Evolutionary conservation across 2,329 filamentous ascomycete genomes (phyloP), one percentile per base, ranked within the genome.

Genomic region (Epichloe uncinata): DNA sequence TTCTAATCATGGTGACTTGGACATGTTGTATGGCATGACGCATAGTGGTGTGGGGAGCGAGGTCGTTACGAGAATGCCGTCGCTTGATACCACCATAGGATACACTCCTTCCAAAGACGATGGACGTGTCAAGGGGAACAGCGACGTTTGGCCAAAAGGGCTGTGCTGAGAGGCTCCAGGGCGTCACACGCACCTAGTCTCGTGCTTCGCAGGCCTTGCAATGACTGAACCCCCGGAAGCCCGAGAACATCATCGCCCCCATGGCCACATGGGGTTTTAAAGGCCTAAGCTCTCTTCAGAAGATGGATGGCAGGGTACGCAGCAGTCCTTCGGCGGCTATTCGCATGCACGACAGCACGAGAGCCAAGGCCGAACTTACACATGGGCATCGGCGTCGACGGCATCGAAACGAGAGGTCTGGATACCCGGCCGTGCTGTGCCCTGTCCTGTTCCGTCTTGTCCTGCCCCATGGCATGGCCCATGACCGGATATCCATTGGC

Each of bases 331-430:
- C 53, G 58, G 61, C 61, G 60, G 58, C 58, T 63, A 63, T 60
- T 53, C 56, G 55, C 55, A 62, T 61, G 61, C 60, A 60, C 54
- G 54, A 61, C 55, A 63, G 56, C 52, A 58, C 50, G 30, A 48
- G 40, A 48, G 16, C 36, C 18, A 50, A 54, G 50, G 54, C 54
- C 30, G 9, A 11, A 30, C 30, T 30, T 11, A 26, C 22, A 26
- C 2, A 30, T 45, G 3, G 35, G 22, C 36, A 30, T 45, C 15
- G 35, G 22, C 36, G 30, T 33, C 38, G 40, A n/a, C 36, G 18
- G 20, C 15, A n/a, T 34, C 16, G 35, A 20, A 45, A 30, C 48
- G 34, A 45, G 20, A 33, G 9, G 33, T 15, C 42, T 40, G 15
- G 38, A 20, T 20, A 20, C n/a, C 16, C 33, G 35, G 35, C 42